phyloP scores from a whole-genome alignment of 306 rosid species.

The Lotus japonicus region DNA sequence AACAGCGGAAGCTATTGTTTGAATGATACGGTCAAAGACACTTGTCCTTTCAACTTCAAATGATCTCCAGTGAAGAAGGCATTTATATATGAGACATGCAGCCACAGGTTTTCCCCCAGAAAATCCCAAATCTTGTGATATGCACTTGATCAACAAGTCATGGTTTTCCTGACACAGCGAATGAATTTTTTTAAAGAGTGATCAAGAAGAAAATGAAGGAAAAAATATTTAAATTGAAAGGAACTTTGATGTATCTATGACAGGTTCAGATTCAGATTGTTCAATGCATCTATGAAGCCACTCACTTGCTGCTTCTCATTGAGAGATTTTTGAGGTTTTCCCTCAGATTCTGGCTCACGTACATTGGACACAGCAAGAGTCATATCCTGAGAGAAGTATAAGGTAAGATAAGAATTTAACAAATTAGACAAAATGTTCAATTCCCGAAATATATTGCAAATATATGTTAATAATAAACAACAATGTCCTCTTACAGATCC shows the following conservation, averaged over 20 bases:
- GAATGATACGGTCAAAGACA: conserved; percentile 92
- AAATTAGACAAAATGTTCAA: neutral
- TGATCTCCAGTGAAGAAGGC: conserved; percentile 99
- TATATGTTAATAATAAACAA: conserved; percentile 21
- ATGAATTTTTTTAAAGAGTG: conserved; percentile 9
- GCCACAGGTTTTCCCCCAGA: conserved; percentile 92
- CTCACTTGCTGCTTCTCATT: conserved; percentile 97
- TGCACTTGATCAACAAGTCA: conserved; percentile 76
- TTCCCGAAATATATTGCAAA: neutral
- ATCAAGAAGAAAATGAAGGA: conserved; percentile 12
- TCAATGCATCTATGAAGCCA: conserved; percentile 22
- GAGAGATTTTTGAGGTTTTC: conserved; percentile 94
- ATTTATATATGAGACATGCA: conserved; percentile 91
- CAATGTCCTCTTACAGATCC: conserved; percentile 44
- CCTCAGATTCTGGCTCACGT: conserved; percentile 98
- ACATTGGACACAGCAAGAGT: conserved; percentile 65
- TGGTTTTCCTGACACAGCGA: conserved; percentile 85
- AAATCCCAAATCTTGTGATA: conserved; percentile 96
- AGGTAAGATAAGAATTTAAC: conserved; percentile 11
- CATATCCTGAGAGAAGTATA: conserved; percentile 55
- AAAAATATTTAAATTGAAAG: conserved; percentile 4
- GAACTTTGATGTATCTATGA: conserved; percentile 6
- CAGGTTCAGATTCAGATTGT: conserved; percentile 16
- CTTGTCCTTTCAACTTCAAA: conserved; percentile 98
- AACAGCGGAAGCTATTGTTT: conserved; percentile 89